These are phyloP conservation scores for Spergularia marina DNA, from an alignment of 148 eudicot species.

Conservation along the genomic window DNA sequence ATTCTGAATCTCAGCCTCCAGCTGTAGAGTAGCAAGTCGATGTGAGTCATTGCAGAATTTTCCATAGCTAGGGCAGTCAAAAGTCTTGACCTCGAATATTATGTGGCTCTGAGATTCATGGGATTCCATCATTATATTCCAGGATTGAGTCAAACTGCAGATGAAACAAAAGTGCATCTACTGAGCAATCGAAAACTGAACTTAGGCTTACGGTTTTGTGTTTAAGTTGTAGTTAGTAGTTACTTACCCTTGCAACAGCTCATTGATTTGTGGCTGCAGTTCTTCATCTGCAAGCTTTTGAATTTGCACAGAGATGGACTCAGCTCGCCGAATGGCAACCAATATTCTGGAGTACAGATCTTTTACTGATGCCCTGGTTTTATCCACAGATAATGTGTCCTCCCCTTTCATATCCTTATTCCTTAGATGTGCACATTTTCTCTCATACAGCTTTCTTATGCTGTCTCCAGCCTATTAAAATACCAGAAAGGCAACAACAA, in stretches of 20 bases:
- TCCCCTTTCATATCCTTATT: constrained; percentile 74
- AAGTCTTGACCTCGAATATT: constrained; percentile 71
- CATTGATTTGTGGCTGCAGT: constrained; percentile 79
- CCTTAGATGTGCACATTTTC: constrained; percentile 74
- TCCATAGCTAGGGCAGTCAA: constrained; percentile 73
- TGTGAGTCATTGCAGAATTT: constrained; percentile 79
- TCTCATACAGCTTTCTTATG: constrained; percentile 76
- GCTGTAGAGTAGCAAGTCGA: constrained; percentile 82
- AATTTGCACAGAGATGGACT: constrained; percentile 75
- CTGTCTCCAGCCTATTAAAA: constrained; percentile 65
- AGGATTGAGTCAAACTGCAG: constrained; percentile 65
- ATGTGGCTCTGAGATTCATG: constrained; percentile 92
- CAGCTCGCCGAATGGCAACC: constrained; percentile 91
- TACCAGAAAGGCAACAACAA: background rate
- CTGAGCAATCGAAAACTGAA: background rate
- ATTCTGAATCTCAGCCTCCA: constrained; percentile 78
- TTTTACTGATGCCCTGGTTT: constrained; percentile 75
- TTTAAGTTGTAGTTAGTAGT: constrained; percentile 2
- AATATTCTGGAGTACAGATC: constrained; percentile 86
- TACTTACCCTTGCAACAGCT: constrained; percentile 87
- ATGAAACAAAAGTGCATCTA: constrained; percentile 2
- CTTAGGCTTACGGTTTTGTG: background rate
- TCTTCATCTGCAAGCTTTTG: constrained; percentile 87
- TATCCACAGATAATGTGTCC: constrained; percentile 66
- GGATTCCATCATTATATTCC: constrained; percentile 86